Evolutionary conservation across 371 early-diverging fungal genomes (phyloP).

Genomic region (Lichtheimia ramosa): DNA sequence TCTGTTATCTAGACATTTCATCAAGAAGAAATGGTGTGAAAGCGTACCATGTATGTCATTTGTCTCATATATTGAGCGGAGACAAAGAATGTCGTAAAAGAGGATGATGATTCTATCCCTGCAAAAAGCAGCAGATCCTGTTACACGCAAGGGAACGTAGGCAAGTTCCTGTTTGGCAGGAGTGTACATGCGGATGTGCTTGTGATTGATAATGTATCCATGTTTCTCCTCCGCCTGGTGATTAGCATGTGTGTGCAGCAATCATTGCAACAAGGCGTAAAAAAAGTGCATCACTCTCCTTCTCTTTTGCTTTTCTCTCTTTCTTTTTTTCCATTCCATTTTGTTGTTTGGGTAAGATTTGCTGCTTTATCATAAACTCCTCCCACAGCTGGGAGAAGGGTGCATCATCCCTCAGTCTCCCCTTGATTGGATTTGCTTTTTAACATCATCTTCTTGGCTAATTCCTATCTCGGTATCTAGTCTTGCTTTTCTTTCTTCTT

Average conservation of each 20-base stretch:
- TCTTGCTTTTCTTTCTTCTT: slow-evolving; percentile 3
- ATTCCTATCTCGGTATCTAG: slow-evolving; percentile 4
- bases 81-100: no score
- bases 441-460: slow-evolving; percentile 8
- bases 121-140: background rate
- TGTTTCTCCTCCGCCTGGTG: slow-evolving; percentile 1
- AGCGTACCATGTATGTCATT: no score
- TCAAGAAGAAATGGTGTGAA: no score
- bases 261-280: slow-evolving; percentile 1
- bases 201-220: slow-evolving; percentile 1
- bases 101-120: no score
- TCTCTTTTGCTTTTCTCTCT: background rate
- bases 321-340: slow-evolving; percentile 1
- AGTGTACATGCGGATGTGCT: slow-evolving; percentile 6
- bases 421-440: slow-evolving; percentile 6
- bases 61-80: no score
- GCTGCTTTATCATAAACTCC: background rate
- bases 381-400: slow-evolving; percentile 7
- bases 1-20: no score
- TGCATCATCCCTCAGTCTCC: slow-evolving; percentile 9
- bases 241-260: slow-evolving; percentile 3
- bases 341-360: background rate
- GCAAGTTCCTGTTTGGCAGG: slow-evolving; percentile 9
- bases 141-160: slow-evolving; percentile 7
- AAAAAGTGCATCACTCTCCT: no score